Conservation (phyloP, 2,329 filamentous ascomycete species). For the Diaporthe australafricana region DNA sequence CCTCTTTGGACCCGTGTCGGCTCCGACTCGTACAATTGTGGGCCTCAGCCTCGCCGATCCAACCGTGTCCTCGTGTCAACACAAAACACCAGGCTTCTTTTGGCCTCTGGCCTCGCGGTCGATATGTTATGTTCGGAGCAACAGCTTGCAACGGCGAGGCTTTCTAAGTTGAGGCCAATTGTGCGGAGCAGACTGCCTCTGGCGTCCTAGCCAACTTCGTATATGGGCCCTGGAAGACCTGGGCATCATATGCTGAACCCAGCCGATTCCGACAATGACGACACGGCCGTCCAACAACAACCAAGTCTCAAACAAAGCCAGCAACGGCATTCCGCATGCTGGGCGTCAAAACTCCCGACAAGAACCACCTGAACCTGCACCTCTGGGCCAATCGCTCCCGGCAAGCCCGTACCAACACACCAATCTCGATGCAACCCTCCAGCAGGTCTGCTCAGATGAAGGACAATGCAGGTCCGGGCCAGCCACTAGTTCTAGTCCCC, state of each 20-base stretch:
- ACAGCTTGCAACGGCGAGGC: not conserved
- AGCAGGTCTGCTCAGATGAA: slow-evolving; percentile 21
- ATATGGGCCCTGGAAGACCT: not conserved
- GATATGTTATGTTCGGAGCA: not conserved
- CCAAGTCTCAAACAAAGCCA: slow-evolving; percentile 16
- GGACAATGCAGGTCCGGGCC: slow-evolving; percentile 21
- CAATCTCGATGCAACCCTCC: slow-evolving; percentile 27
- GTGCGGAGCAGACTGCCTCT: not conserved
- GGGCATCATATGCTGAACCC: not conserved
- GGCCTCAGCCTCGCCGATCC: slow-evolving; percentile 27
- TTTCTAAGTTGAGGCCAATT: not conserved
- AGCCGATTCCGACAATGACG: slow-evolving; percentile 18
- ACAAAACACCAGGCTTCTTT: not conserved
- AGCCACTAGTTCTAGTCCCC: slow-evolving; percentile 21
- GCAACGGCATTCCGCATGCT: slow-evolving; percentile 18
- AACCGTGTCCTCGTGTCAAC: slow-evolving; percentile 13
- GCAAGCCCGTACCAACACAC: not conserved
- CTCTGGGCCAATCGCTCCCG: slow-evolving; percentile 13
- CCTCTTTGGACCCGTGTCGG: slow-evolving; percentile 30
- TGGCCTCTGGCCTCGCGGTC: not conserved
- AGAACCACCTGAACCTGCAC: not conserved
- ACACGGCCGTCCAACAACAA: slow-evolving; percentile 16
- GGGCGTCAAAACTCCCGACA: slow-evolving; percentile 27
- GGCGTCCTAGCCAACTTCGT: not conserved
- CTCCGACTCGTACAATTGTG: slow-evolving; percentile 29